phyloP scores from a whole-genome alignment of 2,329 filamentous ascomycete genomes.

The Hymenoscyphus albidus region DNA sequence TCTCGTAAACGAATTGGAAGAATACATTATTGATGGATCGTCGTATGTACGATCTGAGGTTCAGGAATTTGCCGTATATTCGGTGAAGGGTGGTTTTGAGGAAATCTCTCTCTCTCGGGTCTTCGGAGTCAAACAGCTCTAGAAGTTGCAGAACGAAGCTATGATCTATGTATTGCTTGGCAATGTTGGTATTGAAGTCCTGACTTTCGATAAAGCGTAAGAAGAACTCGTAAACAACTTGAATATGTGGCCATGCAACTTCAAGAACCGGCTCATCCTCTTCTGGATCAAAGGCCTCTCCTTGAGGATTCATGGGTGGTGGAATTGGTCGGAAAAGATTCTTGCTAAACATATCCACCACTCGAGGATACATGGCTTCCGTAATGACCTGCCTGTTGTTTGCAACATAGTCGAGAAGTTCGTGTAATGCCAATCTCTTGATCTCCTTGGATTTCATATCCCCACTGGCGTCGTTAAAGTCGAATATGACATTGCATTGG shows the following conservation, averaged over 20 bases:
- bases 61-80: constrained; percentile 98
- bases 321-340: constrained; percentile 97
- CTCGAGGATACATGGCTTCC: constrained; percentile 96
- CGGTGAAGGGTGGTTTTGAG: constrained; percentile 96
- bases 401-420: constrained; percentile 94
- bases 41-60: constrained; percentile 93
- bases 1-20: constrained; percentile 99
- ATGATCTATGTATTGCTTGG: constrained; percentile 98
- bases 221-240: constrained; percentile 99
- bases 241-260: constrained; percentile 98
- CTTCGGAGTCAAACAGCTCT: constrained; percentile 98
- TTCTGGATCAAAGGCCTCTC: constrained; percentile 96
- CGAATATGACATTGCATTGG: constrained; percentile 99
- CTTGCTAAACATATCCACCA: constrained; percentile 99
- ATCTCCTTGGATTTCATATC: constrained; percentile 99
- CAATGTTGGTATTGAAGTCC: constrained; percentile 99
- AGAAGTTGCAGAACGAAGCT: constrained; percentile 93
- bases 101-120: constrained; percentile 93
- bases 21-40: constrained; percentile 99
- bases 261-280: constrained; percentile 97
- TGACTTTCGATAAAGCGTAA: constrained; percentile 98
- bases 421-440: constrained; percentile 92
- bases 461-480: constrained; percentile 96
- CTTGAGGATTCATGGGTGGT: constrained; percentile 94
- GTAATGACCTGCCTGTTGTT: constrained; percentile 99